Conservation (phyloP, 1,284 basidiomycete genomes). For the Pholiota adiposa region DNA sequence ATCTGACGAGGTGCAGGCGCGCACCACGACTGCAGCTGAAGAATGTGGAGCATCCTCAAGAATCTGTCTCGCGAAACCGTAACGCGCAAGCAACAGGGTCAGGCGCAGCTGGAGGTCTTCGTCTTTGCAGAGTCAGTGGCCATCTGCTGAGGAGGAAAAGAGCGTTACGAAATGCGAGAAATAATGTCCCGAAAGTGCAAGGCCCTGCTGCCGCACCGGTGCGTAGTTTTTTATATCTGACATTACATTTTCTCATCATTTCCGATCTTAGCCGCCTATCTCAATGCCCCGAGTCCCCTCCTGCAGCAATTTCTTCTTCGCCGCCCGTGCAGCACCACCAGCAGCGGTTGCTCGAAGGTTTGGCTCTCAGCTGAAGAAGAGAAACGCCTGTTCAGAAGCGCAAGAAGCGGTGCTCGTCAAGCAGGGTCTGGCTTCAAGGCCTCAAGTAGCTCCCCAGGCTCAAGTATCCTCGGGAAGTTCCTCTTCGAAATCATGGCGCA, state of each 20-base stretch:
- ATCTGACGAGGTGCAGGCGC: constrained; percentile 8
- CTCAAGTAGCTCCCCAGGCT: constrained; percentile 5
- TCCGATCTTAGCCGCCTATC: constrained; percentile 20
- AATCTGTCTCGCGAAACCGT: constrained; percentile 14
- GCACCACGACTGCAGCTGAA: constrained; percentile 35
- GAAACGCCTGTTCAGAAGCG: constrained; percentile 72
- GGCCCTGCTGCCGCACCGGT: constrained; percentile 44
- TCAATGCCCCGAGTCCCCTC: constrained; percentile 14
- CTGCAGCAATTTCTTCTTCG: constrained; percentile 25
- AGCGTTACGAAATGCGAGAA: constrained; percentile 70
- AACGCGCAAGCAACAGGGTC: constrained; percentile 21
- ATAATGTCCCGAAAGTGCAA: constrained; percentile 62
- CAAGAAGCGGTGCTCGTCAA: constrained; percentile 57
- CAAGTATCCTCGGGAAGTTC: constrained; percentile 29
- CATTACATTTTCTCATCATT: neutral
- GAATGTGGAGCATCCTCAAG: constrained; percentile 31
- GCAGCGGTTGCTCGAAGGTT: constrained; percentile 16
- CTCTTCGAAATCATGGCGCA: constrained; percentile 28
- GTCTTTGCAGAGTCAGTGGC: constrained; percentile 40
- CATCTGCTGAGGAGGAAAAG: constrained; percentile 71
- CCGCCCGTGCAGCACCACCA: constrained; percentile 14
- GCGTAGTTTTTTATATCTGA: constrained; percentile 20
- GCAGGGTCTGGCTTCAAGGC: constrained; percentile 38
- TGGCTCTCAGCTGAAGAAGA: constrained; percentile 78
- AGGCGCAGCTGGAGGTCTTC: constrained; percentile 14